Conservation (phyloP, 345 rosid species). For the Bruguiera sexangula region DNA sequence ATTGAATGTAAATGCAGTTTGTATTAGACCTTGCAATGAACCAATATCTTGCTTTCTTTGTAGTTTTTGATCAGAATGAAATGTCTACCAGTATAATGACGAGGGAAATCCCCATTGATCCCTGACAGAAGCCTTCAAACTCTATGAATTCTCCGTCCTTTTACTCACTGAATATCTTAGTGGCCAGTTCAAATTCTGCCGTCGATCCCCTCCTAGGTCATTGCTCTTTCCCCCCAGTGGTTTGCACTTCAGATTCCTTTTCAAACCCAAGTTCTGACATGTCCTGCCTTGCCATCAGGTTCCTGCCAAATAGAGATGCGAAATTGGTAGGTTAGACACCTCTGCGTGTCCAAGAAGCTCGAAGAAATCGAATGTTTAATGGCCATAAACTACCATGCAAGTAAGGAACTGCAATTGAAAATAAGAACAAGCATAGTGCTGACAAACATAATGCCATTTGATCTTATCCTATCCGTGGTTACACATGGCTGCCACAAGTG, state of each 20-base stretch:
- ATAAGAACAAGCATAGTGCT: not conserved
- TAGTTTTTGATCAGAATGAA: not conserved
- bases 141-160: not conserved
- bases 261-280: slow-evolving; percentile 77
- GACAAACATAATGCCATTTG: too few relatives aligned
- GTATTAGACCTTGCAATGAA: not conserved
- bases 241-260: slow-evolving; percentile 36
- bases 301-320: slow-evolving; percentile 40
- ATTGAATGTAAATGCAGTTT: too few relatives aligned
- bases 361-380: too few relatives aligned
- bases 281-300: slow-evolving; percentile 89
- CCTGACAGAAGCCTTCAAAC: not conserved
- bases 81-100: not conserved
- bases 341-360: not conserved
- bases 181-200: slow-evolving; percentile 7
- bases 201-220: slow-evolving; percentile 8
- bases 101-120: not conserved
- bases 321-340: not conserved
- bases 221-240: slow-evolving; percentile 18
- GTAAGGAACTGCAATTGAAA: not conserved
- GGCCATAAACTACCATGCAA: not conserved
- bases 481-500: not conserved
- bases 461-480: not conserved
- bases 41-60: not conserved
- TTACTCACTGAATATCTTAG: not conserved